Evolutionary conservation across 106 monocot species (phyloP).

Genomic region (Vanilla planifolia): DNA sequence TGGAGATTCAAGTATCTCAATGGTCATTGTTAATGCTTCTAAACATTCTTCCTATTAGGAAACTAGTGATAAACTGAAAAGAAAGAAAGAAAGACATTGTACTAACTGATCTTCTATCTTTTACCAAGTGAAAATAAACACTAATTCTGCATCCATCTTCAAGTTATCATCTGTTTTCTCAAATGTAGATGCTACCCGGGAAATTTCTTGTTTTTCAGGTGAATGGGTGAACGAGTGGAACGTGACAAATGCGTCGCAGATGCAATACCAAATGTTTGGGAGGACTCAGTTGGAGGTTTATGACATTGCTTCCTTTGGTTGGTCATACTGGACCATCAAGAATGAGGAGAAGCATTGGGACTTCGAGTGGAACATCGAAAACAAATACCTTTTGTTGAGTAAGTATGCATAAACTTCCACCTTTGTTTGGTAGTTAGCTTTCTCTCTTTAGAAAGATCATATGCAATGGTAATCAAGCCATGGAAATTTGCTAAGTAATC

Average conservation of each 20-base stretch:
- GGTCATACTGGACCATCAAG: conserved; percentile 79
- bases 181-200: no score
- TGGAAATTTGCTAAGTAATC: neutral
- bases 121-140: no score
- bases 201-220: conserved; percentile 30
- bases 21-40: no score
- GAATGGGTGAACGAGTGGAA: conserved; percentile 86
- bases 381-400: conserved; percentile 48
- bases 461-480: no score
- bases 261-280: conserved; percentile 71
- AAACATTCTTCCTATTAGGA: no score
- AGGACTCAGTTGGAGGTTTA: conserved; percentile 68
- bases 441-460: neutral
- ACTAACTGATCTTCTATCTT: neutral
- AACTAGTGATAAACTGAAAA: no score
- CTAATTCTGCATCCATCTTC: no score
- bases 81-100: no score
- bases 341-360: conserved; percentile 58
- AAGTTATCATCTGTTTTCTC: no score
- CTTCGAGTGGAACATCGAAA: conserved; percentile 74
- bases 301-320: conserved; percentile 61
- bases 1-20: no score
- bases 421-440: neutral
- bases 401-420: neutral
- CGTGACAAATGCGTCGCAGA: conserved; percentile 45